These are phyloP conservation scores for Phytophthora agathidicida DNA, from an alignment of 352 stramenopile species.

Conservation along the genomic window DNA sequence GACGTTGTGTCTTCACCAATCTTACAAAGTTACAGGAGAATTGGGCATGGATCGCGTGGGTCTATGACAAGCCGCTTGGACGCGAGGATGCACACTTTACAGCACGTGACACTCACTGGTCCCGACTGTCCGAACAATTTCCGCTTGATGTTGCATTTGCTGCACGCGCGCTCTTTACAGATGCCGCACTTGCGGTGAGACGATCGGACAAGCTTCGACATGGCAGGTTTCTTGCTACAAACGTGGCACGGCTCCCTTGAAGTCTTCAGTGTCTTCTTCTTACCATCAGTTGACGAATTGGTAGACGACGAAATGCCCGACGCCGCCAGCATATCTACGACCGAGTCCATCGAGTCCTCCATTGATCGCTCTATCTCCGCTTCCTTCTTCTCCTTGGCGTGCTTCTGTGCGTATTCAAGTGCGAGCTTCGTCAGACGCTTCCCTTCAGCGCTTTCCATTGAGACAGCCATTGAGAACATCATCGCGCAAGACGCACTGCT, in stretches of 20 bases:
- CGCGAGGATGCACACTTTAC: slow-evolving; percentile 47
- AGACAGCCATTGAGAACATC: slow-evolving; percentile 32
- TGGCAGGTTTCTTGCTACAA: slow-evolving; percentile 26
- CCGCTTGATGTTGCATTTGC: slow-evolving; percentile 49
- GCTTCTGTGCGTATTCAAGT: slow-evolving; percentile 16
- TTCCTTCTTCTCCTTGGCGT: background rate
- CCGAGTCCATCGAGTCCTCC: slow-evolving; percentile 22
- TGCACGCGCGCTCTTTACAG: slow-evolving; percentile 36
- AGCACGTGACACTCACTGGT: slow-evolving; percentile 41
- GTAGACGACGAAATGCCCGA: slow-evolving; percentile 26
- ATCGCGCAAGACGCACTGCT: slow-evolving; percentile 25
- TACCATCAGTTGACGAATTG: slow-evolving; percentile 2
- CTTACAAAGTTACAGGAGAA: slow-evolving; percentile 15
- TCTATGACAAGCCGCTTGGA: slow-evolving; percentile 41
- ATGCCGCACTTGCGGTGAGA: slow-evolving; percentile 39
- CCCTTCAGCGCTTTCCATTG: slow-evolving; percentile 37
- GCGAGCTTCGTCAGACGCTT: slow-evolving; percentile 40
- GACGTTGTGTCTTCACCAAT: background rate
- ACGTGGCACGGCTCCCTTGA: slow-evolving; percentile 22
- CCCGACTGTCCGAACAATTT: slow-evolving; percentile 33
- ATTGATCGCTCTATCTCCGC: slow-evolving; percentile 4
- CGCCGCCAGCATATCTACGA: slow-evolving; percentile 19
- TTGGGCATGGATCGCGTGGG: slow-evolving; percentile 43
- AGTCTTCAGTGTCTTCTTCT: slow-evolving; percentile 3
- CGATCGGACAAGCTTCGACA: slow-evolving; percentile 28